Evolutionary conservation across 169 alveolate species (phyloP).

Genomic region (Miamiensis avidus): DNA sequence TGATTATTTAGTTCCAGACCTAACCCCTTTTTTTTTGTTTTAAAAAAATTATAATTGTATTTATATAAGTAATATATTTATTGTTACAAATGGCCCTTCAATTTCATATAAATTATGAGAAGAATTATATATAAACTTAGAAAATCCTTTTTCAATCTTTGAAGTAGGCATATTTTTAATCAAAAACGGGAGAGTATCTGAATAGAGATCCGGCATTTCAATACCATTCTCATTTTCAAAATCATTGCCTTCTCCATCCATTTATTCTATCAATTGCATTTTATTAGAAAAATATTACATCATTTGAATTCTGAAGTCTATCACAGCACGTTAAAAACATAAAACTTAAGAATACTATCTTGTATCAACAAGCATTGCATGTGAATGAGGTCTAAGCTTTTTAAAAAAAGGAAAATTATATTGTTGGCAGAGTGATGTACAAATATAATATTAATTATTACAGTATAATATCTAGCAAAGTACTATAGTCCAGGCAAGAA

Average conservation of each 20-base stretch:
- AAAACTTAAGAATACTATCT: conserved; percentile 12
- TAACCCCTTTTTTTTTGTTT: no score
- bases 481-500: conserved; percentile 13
- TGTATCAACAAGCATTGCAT: background rate
- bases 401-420: background rate
- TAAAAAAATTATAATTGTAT: background rate
- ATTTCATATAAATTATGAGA: conserved; percentile 39
- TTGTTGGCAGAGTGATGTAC: no score
- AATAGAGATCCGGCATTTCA: background rate
- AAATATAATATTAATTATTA: no score
- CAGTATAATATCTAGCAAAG: conserved; percentile 13
- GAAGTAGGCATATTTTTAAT: conserved; percentile 4
- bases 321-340: background rate
- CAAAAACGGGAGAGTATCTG: background rate
- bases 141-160: background rate
- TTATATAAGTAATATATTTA: no score
- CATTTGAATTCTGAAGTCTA: background rate
- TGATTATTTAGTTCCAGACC: conserved; percentile 31
- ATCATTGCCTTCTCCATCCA: background rate
- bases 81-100: conserved; percentile 35
- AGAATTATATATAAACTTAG: conserved; percentile 27
- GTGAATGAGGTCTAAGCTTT: background rate
- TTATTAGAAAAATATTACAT: conserved; percentile 2
- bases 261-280: background rate
- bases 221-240: background rate